Percentiles rank a stretch among this genome's conserved stretches.
Conservation (phyloP, 2,329 filamentous ascomycete species). For the Penicillium paneum region DNA sequence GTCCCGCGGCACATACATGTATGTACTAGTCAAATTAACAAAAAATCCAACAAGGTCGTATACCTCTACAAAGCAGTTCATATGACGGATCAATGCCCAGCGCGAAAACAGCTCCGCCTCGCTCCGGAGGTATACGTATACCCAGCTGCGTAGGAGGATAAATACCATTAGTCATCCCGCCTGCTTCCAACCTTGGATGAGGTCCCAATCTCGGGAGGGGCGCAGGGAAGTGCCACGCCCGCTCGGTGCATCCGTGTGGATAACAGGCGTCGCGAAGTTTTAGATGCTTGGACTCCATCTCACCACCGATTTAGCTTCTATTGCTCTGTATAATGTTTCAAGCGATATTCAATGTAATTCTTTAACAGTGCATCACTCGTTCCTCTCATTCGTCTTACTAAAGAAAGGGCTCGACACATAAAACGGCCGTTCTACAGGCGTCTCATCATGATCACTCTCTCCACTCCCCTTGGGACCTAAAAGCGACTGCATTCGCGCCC, state of each 20-base stretch:
- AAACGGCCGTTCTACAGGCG: background rate
- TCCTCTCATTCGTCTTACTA: background rate
- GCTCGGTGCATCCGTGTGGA: background rate
- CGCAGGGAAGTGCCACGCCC: background rate
- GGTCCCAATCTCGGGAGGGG: too few relatives aligned
- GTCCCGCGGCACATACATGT: too few relatives aligned
- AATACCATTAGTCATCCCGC: too few relatives aligned
- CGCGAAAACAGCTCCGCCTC: background rate
- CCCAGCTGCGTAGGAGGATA: background rate
- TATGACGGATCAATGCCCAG: background rate
- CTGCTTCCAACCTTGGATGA: too few relatives aligned
- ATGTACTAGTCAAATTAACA: background rate
- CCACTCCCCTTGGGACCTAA: background rate
- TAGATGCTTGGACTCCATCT: background rate
- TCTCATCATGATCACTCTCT: background rate
- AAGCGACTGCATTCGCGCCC: background rate
- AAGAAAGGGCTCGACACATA: constrained; percentile 3
- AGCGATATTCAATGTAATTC: background rate
- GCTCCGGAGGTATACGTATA: background rate
- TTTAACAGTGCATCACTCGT: background rate
- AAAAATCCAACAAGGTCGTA: background rate
- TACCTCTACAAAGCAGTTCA: background rate
- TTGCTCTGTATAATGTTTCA: background rate
- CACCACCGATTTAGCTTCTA: background rate
- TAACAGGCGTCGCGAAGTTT: background rate